These are phyloP conservation scores for Eucalyptus paniculata DNA, from an alignment of 345 rosid genomes.

Conservation along the genomic window DNA sequence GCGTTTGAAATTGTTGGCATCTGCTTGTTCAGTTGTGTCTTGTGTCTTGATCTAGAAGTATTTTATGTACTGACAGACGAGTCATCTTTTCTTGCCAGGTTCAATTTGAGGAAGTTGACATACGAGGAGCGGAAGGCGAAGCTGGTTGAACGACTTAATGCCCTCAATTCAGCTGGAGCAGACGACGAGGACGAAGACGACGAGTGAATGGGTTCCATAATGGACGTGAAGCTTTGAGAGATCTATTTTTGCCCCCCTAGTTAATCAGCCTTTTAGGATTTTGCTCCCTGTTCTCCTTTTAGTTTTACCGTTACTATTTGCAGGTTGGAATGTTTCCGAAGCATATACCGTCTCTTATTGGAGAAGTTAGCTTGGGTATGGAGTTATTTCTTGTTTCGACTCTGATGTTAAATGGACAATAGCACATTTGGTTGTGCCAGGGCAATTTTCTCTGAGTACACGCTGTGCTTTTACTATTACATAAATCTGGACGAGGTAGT, in stretches of 20 bases:
- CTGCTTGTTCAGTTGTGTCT: not conserved
- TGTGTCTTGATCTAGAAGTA: not conserved
- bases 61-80: not conserved
- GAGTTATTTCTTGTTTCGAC: not conserved
- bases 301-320: not conserved
- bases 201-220: conserved; percentile 9
- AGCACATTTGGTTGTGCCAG: not conserved
- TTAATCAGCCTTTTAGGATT: not conserved
- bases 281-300: not conserved
- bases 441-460: no score
- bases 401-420: not conserved
- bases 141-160: conserved; percentile 58
- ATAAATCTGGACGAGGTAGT: not conserved
- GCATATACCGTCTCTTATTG: not conserved
- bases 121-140: conserved; percentile 68
- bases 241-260: not conserved
- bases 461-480: not conserved
- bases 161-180: conserved; percentile 36
- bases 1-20: not conserved
- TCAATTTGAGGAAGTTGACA: conserved; percentile 70
- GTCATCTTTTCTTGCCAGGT: conserved; percentile 18
- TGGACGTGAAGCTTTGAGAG: not conserved
- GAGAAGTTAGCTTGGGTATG: not conserved
- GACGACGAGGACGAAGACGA: conserved; percentile 36
- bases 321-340: not conserved